A percentile compares a stretch with the other conserved stretches of the same genome.
Conservation (phyloP, 1,284 basidiomycete species). For the Stygiomarasmius scandens region DNA sequence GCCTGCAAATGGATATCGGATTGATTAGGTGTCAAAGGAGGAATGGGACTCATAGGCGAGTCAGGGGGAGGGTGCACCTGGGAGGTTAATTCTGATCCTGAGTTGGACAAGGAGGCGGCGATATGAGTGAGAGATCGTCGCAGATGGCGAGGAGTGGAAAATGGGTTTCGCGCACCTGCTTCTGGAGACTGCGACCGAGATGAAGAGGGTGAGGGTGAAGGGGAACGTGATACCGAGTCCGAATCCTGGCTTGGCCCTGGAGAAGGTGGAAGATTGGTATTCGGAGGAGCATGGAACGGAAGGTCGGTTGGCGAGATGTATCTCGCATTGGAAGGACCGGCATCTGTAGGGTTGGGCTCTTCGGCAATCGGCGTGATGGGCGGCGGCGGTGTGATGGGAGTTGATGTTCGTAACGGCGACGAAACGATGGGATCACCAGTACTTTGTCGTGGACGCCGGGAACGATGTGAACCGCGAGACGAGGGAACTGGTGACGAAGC, state of each 20-base stretch:
- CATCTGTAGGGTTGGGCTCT: constrained; percentile 45
- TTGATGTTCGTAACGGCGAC: constrained; percentile 59
- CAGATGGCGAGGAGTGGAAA: constrained; percentile 68
- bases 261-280: constrained; percentile 51
- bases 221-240: constrained; percentile 33
- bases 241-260: constrained; percentile 36
- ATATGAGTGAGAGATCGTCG: constrained; percentile 63
- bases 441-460: constrained; percentile 51
- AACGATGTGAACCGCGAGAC: constrained; percentile 62
- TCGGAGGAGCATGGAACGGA: constrained; percentile 58
- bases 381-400: constrained; percentile 64
- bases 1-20: constrained; percentile 80
- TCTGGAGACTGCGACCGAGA: constrained; percentile 56
- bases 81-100: constrained; percentile 65
- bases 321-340: constrained; percentile 49
- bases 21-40: constrained; percentile 77
- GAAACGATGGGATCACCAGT: constrained; percentile 50
- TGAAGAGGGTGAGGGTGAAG: constrained; percentile 43
- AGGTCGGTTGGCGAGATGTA: constrained; percentile 71
- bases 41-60: constrained; percentile 63
- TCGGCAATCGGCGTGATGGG: constrained; percentile 80
- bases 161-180: constrained; percentile 76
- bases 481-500: constrained; percentile 48
- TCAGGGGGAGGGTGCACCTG: constrained; percentile 77
- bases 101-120: constrained; percentile 53